These are phyloP conservation scores for Eleusine indica DNA, from an alignment of 176 grass and related monocot genomes.

Conservation along the genomic window DNA sequence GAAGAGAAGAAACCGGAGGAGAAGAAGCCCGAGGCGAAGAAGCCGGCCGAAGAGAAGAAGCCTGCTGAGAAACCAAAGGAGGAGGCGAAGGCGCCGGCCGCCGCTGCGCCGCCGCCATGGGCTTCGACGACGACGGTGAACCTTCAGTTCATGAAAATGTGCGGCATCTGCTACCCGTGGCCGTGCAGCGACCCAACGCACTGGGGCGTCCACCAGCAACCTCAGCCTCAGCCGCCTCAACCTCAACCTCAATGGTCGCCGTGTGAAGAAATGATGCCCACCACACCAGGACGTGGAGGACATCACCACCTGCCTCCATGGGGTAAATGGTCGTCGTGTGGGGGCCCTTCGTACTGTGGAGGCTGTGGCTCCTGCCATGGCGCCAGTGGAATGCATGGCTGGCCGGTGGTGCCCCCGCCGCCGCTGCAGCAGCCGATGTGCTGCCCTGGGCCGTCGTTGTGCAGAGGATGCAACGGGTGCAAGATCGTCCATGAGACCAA, in stretches of 20 bases:
- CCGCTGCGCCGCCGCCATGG: neutral
- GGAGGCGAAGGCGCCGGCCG: neutral
- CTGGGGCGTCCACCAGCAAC: slow-evolving; percentile 9
- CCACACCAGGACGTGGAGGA: neutral
- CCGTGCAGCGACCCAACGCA: slow-evolving; percentile 53
- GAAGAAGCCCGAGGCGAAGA: neutral
- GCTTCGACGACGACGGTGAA: slow-evolving; percentile 45
- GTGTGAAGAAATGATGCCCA: slow-evolving; percentile 3
- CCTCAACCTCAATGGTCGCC: neutral
- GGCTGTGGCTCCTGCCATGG: slow-evolving; percentile 48
- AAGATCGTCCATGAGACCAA: slow-evolving; percentile 43
- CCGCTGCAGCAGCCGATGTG: slow-evolving; percentile 26
- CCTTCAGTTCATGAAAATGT: slow-evolving; percentile 37
- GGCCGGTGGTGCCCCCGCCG: neutral
- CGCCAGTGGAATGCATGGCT: slow-evolving; percentile 11
- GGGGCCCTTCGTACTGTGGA: slow-evolving; percentile 37
- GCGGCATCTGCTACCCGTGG: slow-evolving; percentile 55
- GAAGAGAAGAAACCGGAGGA: slow-evolving; percentile 23
- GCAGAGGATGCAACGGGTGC: slow-evolving; percentile 62
- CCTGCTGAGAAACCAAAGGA: neutral
- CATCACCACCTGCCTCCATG: slow-evolving; percentile 1
- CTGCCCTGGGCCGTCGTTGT: slow-evolving; percentile 37
- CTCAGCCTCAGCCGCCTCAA: neutral
- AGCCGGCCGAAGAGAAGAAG: neutral
- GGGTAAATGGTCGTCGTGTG: slow-evolving; percentile 31